Percentiles rank a stretch among this genome's conserved stretches.
Conservation (phyloP, 2,329 filamentous ascomycete species). For the Neophaeococcomyces aloes region DNA sequence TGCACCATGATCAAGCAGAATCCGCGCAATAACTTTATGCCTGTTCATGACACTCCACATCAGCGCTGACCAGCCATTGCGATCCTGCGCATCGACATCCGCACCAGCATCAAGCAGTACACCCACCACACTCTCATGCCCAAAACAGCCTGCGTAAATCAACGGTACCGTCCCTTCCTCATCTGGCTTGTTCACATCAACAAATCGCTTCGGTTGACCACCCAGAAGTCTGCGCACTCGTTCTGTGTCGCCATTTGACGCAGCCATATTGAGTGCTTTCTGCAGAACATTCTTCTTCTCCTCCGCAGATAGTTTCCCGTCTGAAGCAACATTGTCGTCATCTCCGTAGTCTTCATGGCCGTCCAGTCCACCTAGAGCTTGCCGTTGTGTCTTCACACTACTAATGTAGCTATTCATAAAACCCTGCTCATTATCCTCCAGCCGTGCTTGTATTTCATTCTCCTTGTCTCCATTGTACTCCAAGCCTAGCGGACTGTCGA, state of each 20-base stretch:
- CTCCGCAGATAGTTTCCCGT: conserved; percentile 60
- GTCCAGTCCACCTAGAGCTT: conserved; percentile 55
- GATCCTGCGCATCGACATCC: conserved; percentile 84
- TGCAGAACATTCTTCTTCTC: conserved; percentile 78
- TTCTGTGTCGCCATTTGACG: conserved; percentile 86
- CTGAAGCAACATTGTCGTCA: conserved; percentile 66
- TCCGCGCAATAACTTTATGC: conserved; percentile 90
- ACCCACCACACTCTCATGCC: conserved; percentile 79
- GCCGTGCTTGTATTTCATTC: conserved; percentile 36
- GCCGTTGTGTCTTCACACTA: conserved; percentile 92
- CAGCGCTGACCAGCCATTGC: conserved; percentile 91
- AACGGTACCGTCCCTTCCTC: conserved; percentile 92
- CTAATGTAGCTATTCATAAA: conserved; percentile 92
- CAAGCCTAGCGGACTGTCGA: conserved; percentile 53
- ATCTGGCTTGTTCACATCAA: conserved; percentile 80
- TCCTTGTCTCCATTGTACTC: conserved; percentile 56
- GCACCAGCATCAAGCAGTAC: conserved; percentile 75
- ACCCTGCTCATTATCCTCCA: conserved; percentile 71
- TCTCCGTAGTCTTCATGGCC: conserved; percentile 57
- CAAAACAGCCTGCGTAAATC: conserved; percentile 97
- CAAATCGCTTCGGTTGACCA: conserved; percentile 61
- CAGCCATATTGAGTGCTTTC: conserved; percentile 83
- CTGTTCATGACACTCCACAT: conserved; percentile 99
- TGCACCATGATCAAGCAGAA: conserved; percentile 81
- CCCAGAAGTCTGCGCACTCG: conserved; percentile 65